Evolutionary conservation across 768 basidiomycete species (phyloP).

Genomic region (Lactarius vividus): DNA sequence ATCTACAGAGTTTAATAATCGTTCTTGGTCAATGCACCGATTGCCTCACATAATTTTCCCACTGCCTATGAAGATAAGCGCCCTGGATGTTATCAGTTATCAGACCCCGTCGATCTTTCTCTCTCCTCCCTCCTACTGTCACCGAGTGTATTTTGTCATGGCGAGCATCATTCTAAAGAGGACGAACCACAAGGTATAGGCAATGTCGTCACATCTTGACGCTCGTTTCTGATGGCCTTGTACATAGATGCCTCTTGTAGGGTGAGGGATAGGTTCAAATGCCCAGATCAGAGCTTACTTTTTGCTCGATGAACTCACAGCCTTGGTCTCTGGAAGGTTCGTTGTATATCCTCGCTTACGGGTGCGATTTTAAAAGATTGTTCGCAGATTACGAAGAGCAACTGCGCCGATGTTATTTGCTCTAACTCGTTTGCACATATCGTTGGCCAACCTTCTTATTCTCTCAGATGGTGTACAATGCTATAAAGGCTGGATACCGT

Average conservation of each 20-base stretch:
- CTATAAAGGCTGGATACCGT: constrained; percentile 83
- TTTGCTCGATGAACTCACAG: constrained; percentile 35
- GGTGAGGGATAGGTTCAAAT: constrained; percentile 42
- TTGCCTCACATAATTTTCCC: neutral
- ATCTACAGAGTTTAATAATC: neutral
- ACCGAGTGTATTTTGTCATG: constrained; percentile 39
- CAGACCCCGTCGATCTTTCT: neutral
- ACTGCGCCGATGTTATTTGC: constrained; percentile 53
- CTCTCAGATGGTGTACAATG: constrained; percentile 71
- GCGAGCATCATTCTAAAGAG: constrained; percentile 53
- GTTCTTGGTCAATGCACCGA: neutral
- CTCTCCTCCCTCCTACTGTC: constrained; percentile 4
- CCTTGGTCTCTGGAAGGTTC: constrained; percentile 70
- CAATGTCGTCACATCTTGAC: constrained; percentile 3
- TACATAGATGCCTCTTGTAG: constrained; percentile 65
- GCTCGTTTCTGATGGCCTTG: constrained; percentile 11
- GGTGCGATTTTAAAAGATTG: neutral
- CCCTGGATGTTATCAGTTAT: neutral
- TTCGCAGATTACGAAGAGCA: constrained; percentile 52
- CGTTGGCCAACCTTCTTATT: neutral
- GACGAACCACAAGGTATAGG: constrained; percentile 55
- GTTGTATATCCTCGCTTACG: constrained; percentile 14
- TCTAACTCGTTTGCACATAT: neutral
- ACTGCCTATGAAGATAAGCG: constrained; percentile 3
- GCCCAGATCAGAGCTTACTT: constrained; percentile 19